A percentile compares a stretch with the other conserved stretches of the same genome.
Evolutionary conservation across 345 rosid genomes (phyloP).

Genomic region (Lumnitzera littorea): DNA sequence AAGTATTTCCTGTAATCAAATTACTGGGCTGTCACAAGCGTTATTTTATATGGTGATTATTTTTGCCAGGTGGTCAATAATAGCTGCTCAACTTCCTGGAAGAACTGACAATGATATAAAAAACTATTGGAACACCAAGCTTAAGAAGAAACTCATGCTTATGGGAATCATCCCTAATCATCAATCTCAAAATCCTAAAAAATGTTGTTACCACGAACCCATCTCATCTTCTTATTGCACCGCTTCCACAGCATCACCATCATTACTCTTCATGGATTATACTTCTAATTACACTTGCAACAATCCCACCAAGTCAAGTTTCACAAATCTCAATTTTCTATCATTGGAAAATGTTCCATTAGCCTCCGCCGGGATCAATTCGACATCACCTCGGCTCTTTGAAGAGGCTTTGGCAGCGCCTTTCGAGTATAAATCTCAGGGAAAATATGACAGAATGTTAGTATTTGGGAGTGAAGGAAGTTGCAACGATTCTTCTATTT

Average conservation of each 20-base stretch:
- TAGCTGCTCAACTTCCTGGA: constrained; percentile 92
- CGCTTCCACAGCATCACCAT: neutral
- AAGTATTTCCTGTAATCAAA: too few relatives aligned
- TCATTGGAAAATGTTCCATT: too few relatives aligned
- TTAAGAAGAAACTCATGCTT: constrained; percentile 74
- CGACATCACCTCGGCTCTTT: neutral
- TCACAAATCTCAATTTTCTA: too few relatives aligned
- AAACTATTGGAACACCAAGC: constrained; percentile 96
- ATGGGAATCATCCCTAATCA: constrained; percentile 22
- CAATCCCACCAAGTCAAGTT: constrained; percentile 11
- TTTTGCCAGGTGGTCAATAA: constrained; percentile 78
- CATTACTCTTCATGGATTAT: constrained; percentile 21
- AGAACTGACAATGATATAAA: constrained; percentile 94
- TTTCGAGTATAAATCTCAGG: too few relatives aligned
- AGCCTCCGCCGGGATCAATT: neutral
- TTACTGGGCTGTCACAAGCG: too few relatives aligned
- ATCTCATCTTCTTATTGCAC: constrained; percentile 14
- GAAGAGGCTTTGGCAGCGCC: neutral
- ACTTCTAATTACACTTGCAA: constrained; percentile 2
- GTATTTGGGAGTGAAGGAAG: constrained; percentile 57
- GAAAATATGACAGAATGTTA: constrained; percentile 30
- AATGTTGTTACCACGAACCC: constrained; percentile 19
- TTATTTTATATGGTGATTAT: neutral
- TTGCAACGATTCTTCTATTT: constrained; percentile 48
- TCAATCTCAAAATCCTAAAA: constrained; percentile 18